Base-by-base conservation (phyloP, 2,329 filamentous ascomycete genomes). In the Monilinia vaccinii-corymbosi region DNA sequence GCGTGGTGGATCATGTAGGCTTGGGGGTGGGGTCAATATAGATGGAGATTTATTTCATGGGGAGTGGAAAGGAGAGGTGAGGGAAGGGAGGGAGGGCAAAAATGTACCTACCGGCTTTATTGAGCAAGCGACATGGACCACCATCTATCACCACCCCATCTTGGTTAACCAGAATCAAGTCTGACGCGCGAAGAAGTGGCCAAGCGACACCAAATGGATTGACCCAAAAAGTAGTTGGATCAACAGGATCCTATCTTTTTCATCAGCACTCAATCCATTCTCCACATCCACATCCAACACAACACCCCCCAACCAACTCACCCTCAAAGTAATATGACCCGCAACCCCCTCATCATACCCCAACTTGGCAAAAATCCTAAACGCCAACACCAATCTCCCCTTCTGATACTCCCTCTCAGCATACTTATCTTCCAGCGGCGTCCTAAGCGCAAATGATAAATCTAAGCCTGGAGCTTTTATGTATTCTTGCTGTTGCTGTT, bases 121-220 rank as follows among this genome's bases (percentile, higher is more conserved):
- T 72, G 2, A 72, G 55, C 4, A 70, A 61, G 23, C 70, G 64
- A 34, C 63, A 62, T 13, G 72, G 69, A 0, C 85, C 85, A 4
- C 85, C 85, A 13, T 82, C 85, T 36, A 89, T 79, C 28, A 88
- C 78, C 28, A 81, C 73, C 2, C 86, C 86, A 0, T 78, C 70
- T 55, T 82, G 76, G 65, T 86, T 77, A 1, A 89, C 85, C 18
- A 80, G 81, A 58, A 89, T 87, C n/a, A 89, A 76, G 64, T 89
- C 84, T 0, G 82, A 85, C 0, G 79, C 77, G 60, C 82, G 85
- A 47, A 88, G 81, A 1, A 70, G 60, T 10, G 69, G 70, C 70
- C 70, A 72, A 2, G 70, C 69, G 21, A 72, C 68, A 18, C 70
- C 71, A 56, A 72, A 72, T 16, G 71, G 71, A 40, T 72, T 72